Evolutionary conservation across 805 yeast species (phyloP).

Genomic region (Lachancea dasiensis): DNA sequence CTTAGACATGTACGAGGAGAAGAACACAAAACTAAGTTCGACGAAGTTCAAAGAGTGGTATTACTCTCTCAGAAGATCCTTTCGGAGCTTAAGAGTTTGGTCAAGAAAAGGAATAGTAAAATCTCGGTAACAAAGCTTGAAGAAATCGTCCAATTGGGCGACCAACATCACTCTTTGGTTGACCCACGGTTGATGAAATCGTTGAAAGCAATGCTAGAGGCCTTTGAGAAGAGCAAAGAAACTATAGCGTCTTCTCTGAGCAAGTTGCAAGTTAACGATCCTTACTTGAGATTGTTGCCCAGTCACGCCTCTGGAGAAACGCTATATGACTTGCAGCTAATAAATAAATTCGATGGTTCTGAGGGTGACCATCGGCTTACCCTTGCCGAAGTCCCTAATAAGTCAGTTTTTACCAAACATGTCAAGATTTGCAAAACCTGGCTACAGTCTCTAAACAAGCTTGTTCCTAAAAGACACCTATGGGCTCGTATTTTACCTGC

Average conservation of each 20-base stretch:
- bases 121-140: constrained; percentile 13
- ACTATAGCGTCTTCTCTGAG: constrained; percentile 15
- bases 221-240: constrained; percentile 12
- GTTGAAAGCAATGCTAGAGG: constrained; percentile 13
- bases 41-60: constrained; percentile 15
- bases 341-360: constrained; percentile 27
- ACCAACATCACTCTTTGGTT: constrained; percentile 21
- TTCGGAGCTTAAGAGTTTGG: constrained; percentile 12
- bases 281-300: constrained; percentile 8
- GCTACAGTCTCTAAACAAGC: constrained; percentile 7
- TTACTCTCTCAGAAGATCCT: constrained; percentile 16
- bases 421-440: constrained; percentile 7
- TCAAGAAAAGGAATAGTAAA: constrained; percentile 12
- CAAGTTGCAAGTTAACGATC: constrained; percentile 12
- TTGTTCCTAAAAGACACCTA: constrained; percentile 3
- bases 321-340: constrained; percentile 5
- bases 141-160: constrained; percentile 6
- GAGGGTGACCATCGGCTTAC: constrained; percentile 30
- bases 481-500: constrained; percentile 3
- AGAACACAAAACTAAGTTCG: constrained; percentile 19
- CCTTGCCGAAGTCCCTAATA: constrained; percentile 24
- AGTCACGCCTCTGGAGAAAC: constrained; percentile 1
- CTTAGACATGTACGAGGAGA: constrained; percentile 13
- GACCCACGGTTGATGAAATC: constrained; percentile 12
- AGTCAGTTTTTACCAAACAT: constrained; percentile 15